Base-by-base conservation (phyloP, 768 basidiomycete genomes). In the Mycena maculata region DNA sequence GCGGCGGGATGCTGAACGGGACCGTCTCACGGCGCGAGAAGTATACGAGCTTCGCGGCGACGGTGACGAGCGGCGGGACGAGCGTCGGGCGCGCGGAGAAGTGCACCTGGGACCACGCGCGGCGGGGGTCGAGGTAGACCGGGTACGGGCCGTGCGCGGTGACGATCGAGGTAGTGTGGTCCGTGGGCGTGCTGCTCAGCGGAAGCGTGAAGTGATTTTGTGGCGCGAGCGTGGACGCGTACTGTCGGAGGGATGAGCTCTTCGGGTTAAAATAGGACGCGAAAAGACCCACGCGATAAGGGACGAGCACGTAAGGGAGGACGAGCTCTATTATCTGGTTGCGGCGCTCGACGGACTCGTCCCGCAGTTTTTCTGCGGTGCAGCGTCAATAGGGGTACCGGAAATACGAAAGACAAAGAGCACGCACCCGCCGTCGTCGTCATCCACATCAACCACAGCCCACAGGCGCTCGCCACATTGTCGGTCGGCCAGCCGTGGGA, bases 401-500 rank as follows among this genome's bases (percentile, higher is more conserved):
- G 20, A 3, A 38, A 59, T 23, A 28, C n/a, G 55, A 30, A 60
- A 42, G 20, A 58, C 45, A 49, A n/a, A 44, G 13, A 36, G 12
- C 3, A 78, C 85, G 53, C 44, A 88, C 88, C 78, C 70, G 80
- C 73, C 7, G 87, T 84, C 13, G 83, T 85, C 33, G 86, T 83
- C 71, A 89, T 80, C 91, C 91, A 92, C 57, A 88, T 75, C 1
- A 90, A 58, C 88, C 90, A 92, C 18, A 92, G 65, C 0, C 86
- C 87, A 55, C 87, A 84, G 0, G 87, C 77, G 64, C 85, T 87
- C 28, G 78, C 48, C 5, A 78, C 72, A 54, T 73, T 86, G 39
- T 90, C 89, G 1, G 76, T 71, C 0, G 90, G 89, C 90, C 91
- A 91, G 2, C 88, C 88, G 45, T 83, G 72, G 64, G 79, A 61